These are phyloP conservation scores for Cystobasidiopsis lactophilus DNA, from an alignment of 768 basidiomycete genomes.

Conservation along the genomic window DNA sequence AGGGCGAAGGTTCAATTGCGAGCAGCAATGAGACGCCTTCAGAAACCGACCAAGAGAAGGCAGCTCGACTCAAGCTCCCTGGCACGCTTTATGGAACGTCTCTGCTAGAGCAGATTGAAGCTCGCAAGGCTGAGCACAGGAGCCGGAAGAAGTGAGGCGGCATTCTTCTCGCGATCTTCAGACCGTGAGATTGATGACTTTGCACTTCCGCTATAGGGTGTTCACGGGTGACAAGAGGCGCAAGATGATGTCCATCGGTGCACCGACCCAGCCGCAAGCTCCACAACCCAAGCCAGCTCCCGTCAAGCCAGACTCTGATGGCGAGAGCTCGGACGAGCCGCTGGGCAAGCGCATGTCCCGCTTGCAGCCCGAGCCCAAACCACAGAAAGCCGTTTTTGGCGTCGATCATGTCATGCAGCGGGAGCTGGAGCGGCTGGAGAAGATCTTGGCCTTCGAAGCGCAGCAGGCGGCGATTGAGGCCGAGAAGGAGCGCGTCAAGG, in stretches of 20 bases:
- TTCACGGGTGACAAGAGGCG: background rate
- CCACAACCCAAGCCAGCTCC: no score
- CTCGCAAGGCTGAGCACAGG: background rate
- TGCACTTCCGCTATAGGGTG: background rate
- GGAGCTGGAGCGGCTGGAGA: background rate
- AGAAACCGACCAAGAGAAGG: no score
- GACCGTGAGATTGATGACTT: background rate
- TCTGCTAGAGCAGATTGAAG: background rate
- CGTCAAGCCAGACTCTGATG: no score
- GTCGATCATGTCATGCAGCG: background rate
- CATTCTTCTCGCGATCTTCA: background rate
- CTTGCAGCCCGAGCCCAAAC: background rate
- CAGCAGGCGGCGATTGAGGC: background rate
- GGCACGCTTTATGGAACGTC: background rate
- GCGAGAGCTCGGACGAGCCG: no score
- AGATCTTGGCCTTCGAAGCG: background rate
- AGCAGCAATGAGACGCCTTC: no score
- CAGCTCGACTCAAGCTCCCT: no score
- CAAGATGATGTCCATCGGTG: constrained; percentile 2
- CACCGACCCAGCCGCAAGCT: no score
- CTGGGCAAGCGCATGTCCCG: no score
- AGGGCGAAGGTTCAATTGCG: no score
- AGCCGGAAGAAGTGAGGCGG: background rate
- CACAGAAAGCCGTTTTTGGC: background rate
- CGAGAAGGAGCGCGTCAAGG: background rate